Evolutionary conservation across 164 flowering plant species (phyloP), one percentile per base, ranked within the genome.

Genomic region (Aristolochia californica): DNA sequence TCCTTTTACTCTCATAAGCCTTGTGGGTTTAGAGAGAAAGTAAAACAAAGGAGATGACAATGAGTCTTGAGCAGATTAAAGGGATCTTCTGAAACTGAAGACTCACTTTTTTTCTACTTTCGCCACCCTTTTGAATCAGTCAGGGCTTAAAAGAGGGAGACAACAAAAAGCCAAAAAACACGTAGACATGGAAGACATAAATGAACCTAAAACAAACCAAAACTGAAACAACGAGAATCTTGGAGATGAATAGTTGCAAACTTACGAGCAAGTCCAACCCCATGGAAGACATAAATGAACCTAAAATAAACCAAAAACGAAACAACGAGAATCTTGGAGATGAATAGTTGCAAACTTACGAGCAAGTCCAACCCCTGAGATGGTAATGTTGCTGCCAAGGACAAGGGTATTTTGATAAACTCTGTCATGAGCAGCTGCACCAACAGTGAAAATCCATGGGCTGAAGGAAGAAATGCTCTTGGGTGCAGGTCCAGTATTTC

Each of bases 401-500:
- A 71, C 30, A 21, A 93, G 66, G 11, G 91, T 85, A 71, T 93
- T 93, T 45, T 66, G 61, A 61, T 93, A 93, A 10, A 63, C 64
- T 70, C 99, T 75, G 63, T 89, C 96, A 71, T 93, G 99, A 55
- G 90, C 62, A 15, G 96, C 82, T 62, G 99, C 95, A 65, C 99
- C 99, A 66, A 89, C 95, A 17, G 91, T 89, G 70, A 81, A 93
- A 55, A 93, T 93, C 99, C 99, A 93, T 55, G 99, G 99, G 61
- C 99, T 93, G 75, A 89, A 93, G 57, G 99, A 93, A 64, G 90
- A 80, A 50, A 93, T 68, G 71, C 99, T 93, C 67, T 74, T 86
- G 45, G 94, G 88, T 22, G 94, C 76, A 28, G 99, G 99, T 53
- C 99, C 99, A 52, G 99, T 93, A 61, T 93, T 93, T 7, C 99